phyloP scores from a whole-genome alignment of 495 filamentous ascomycete species.

The Tuber microsphaerosporum region DNA sequence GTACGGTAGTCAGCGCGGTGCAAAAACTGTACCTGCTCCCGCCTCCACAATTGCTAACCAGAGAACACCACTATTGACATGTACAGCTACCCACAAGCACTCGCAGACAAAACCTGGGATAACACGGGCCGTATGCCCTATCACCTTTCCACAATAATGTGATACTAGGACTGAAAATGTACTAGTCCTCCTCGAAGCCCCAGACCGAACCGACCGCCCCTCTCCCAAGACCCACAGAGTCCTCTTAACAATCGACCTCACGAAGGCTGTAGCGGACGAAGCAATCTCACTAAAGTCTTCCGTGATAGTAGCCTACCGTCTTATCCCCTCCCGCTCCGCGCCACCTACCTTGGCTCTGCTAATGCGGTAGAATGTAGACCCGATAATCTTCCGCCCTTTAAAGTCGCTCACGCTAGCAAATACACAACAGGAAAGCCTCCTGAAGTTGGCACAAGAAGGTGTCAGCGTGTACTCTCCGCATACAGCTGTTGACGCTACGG shows the following conservation, averaged over 20 bases:
- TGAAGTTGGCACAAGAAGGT: constrained; percentile 77
- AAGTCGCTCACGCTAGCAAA: constrained; percentile 80
- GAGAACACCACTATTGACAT: constrained; percentile 9
- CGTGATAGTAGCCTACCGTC: constrained; percentile 84
- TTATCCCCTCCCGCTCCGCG: constrained; percentile 27
- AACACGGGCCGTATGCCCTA: constrained; percentile 72
- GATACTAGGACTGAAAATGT: constrained; percentile 1
- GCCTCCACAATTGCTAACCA: constrained; percentile 23
- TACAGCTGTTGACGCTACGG: constrained; percentile 84
- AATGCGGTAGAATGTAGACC: constrained; percentile 52
- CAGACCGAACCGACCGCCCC: constrained; percentile 36
- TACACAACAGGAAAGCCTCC: constrained; percentile 74
- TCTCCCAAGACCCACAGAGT: constrained; percentile 57
- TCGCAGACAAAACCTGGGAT: constrained; percentile 87
- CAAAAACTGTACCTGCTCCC: constrained; percentile 57
- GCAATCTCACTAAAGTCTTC: constrained; percentile 70
- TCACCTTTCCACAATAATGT: background rate
- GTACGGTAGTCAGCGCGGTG: constrained; percentile 73
- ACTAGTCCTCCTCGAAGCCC: constrained; percentile 69
- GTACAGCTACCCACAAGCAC: constrained; percentile 64
- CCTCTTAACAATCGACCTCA: constrained; percentile 87
- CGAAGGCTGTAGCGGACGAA: constrained; percentile 80
- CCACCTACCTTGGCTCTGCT: constrained; percentile 21
- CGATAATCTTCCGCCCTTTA: constrained; percentile 87
- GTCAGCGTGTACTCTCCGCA: constrained; percentile 74